These are phyloP conservation scores for Melampsora larici-populina DNA, from an alignment of 1,284 basidiomycete genomes.

Conservation along the genomic window DNA sequence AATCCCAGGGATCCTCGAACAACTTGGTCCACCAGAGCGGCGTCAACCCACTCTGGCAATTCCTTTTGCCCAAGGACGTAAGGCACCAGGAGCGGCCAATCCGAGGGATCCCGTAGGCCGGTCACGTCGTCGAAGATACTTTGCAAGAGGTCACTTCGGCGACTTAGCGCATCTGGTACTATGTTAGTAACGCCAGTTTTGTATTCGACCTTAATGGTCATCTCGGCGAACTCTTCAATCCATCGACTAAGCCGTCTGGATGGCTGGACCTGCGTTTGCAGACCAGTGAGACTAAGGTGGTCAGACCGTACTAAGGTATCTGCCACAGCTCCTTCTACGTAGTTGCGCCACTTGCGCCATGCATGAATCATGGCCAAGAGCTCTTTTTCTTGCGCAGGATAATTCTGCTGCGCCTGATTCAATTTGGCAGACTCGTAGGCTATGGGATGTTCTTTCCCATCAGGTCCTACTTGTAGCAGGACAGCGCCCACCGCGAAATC, in stretches of 20 bases:
- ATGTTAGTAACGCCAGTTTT: slow-evolving; percentile 54
- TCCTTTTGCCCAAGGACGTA: no score
- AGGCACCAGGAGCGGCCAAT: no score
- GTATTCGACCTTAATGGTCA: slow-evolving; percentile 50
- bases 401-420: slow-evolving; percentile 42
- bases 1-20: no score
- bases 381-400: slow-evolving; percentile 44
- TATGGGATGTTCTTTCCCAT: no score
- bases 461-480: slow-evolving; percentile 37
- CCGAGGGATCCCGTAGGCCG: no score
- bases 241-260: slow-evolving; percentile 54
- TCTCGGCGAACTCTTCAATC: slow-evolving; percentile 55
- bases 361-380: slow-evolving; percentile 44
- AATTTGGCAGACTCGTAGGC: slow-evolving; percentile 43
- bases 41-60: no score
- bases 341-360: slow-evolving; percentile 41
- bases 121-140: no score
- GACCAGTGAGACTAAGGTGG: slow-evolving; percentile 56
- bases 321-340: slow-evolving; percentile 50
- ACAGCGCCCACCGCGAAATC: slow-evolving; percentile 26
- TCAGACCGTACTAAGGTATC: slow-evolving; percentile 53
- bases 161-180: slow-evolving; percentile 55
- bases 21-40: no score
- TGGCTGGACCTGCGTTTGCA: slow-evolving; percentile 54
- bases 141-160: no score